Evolutionary conservation across 1,284 basidiomycete species (phyloP), one percentile per base, ranked within the genome.

Genomic region (Ceratobasidium sp.): DNA sequence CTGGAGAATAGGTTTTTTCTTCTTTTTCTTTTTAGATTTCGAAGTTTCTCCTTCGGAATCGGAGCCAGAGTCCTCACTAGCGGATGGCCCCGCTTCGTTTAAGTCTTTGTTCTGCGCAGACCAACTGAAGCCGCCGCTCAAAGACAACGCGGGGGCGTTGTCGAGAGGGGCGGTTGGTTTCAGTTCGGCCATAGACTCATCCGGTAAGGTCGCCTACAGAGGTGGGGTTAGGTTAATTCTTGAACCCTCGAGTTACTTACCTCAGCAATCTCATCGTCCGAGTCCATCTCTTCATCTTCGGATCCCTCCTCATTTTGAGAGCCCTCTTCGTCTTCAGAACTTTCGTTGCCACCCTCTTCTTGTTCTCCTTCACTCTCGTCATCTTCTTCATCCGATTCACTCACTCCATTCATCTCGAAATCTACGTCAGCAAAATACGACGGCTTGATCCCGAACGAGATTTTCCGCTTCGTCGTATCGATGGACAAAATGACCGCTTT

Each of bases 361-460:
- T 84, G 81, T 55, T 81, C 85, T 12, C 81, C 53, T 23, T 77
- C 82, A 28, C 80, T 81, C 39, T 79, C 81, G 18, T 80, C 81
- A 40, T 81, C 81, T 51, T 81, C 81, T 1, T 79, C 81, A 9
- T 79, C 80, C n/a, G 79, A 85, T 18, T 84, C 83, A 0, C 84
- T 86, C 2, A 85, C 84, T 15, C 84, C 84, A 64, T 86, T 84
- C 0, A 85, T 85, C 12, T 85, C 86, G 15, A 82, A 82, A 2
- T 81, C 82, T 9, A 83, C 83, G 53, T 90, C 88, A 67, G 91
- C 26, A 84, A 98, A 97, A 85, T 94, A 93, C 66, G 94, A 97
- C 49, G 95, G 95, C 86, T 98, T 99, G 80, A 99, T 88, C 73
- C 95, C 94, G 61, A 99, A 90, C 63, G 94, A 94, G 81, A 99